Percentiles rank a stretch among this genome's conserved stretches.
phyloP scores from a whole-genome alignment of 352 stramenopile species.

The Bremia lactucae region DNA sequence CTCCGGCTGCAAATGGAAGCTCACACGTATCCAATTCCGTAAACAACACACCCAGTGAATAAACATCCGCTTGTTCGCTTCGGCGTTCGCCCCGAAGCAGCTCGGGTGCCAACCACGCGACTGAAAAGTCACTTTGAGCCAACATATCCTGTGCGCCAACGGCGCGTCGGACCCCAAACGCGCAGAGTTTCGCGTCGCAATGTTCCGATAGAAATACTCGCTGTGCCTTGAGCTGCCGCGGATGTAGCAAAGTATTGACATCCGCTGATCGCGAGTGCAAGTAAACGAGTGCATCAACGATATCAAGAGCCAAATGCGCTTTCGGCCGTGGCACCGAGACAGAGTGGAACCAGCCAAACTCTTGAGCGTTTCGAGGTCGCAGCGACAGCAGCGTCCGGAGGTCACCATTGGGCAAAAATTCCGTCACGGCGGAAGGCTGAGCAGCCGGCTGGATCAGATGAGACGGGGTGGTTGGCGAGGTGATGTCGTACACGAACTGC shows the following conservation, averaged over 20 bases:
- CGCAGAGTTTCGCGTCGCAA: slow-evolving; percentile 42
- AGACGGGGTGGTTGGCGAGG: slow-evolving; percentile 11
- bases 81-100: slow-evolving; percentile 26
- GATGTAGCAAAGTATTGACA: slow-evolving; percentile 11
- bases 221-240: slow-evolving; percentile 29
- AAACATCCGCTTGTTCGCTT: slow-evolving; percentile 30
- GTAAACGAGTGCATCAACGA: slow-evolving; percentile 40
- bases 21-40: slow-evolving; percentile 53
- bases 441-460: slow-evolving; percentile 4
- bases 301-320: slow-evolving; percentile 30
- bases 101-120: slow-evolving; percentile 47
- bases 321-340: slow-evolving; percentile 19
- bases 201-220: slow-evolving; percentile 31
- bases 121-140: slow-evolving; percentile 14
- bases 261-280: slow-evolving; percentile 26
- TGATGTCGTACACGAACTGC: slow-evolving; percentile 14
- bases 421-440: slow-evolving; percentile 28
- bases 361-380: slow-evolving; percentile 12
- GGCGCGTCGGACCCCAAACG: slow-evolving; percentile 27
- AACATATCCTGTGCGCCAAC: slow-evolving; percentile 6
- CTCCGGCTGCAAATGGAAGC: slow-evolving; percentile 27
- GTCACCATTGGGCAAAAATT: slow-evolving; percentile 35
- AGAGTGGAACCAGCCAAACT: slow-evolving; percentile 29
- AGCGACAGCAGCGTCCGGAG: slow-evolving; percentile 26
- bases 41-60: slow-evolving; percentile 40